These are phyloP conservation scores for Tympanopsis confertula DNA, from an alignment of 2,329 filamentous ascomycete genomes.

Conservation along the genomic window DNA sequence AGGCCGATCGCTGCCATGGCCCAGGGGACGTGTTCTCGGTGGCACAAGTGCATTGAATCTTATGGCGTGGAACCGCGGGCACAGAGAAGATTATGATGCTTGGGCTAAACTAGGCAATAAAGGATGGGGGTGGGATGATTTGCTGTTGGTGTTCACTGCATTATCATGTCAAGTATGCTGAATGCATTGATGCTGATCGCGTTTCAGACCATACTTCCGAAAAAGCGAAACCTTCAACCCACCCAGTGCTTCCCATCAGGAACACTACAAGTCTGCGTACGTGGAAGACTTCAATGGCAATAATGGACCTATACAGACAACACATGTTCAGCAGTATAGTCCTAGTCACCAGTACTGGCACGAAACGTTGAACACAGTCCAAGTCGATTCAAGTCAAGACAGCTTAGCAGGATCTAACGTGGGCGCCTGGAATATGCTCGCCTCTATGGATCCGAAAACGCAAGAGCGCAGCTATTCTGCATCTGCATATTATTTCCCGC, in stretches of 20 bases:
- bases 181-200: conserved; percentile 2
- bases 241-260: conserved; percentile 17
- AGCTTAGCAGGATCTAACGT: conserved; percentile 25
- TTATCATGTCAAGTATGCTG: neutral
- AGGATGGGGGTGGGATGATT: conserved; percentile 43
- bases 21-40: conserved; percentile 15
- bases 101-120: conserved; percentile 45
- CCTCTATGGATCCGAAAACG: conserved; percentile 17
- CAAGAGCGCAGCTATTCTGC: conserved; percentile 26
- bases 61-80: conserved; percentile 24
- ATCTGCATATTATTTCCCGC: conserved; percentile 23
- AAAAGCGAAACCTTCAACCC: conserved; percentile 34
- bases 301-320: conserved; percentile 33
- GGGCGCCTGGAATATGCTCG: conserved; percentile 24
- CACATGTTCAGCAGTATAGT: conserved; percentile 26
- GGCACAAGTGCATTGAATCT: conserved; percentile 18
- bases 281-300: conserved; percentile 26
- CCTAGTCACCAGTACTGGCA: conserved; percentile 33
- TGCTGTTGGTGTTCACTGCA: conserved; percentile 15
- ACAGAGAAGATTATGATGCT: conserved; percentile 35
- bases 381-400: conserved; percentile 19
- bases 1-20: conserved; percentile 6
- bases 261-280: conserved; percentile 23
- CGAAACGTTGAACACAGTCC: conserved; percentile 20
- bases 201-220: conserved; percentile 33